Evolutionary conservation across 192 early-diverging fungal species (phyloP).

Genomic region (Borealophlyctis nickersoniae): DNA sequence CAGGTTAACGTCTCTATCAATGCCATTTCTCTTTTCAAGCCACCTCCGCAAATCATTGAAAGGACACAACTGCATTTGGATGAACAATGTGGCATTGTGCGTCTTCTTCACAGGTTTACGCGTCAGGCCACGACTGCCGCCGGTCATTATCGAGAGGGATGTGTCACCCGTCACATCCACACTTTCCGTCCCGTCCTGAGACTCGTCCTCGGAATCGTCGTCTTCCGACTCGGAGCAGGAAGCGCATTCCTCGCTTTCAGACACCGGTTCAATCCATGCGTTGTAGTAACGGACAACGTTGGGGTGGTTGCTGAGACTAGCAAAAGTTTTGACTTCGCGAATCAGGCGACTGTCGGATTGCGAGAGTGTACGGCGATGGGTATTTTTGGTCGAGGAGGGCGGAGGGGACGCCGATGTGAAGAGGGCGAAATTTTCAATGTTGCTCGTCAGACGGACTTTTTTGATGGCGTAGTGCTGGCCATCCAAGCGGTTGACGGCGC

Average conservation of each 20-base stretch:
- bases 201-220: no score
- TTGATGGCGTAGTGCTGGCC: slow-evolving; percentile 53
- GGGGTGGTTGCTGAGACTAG: slow-evolving; percentile 41
- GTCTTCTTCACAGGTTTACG: no score
- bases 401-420: slow-evolving; percentile 12
- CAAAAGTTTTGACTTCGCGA: slow-evolving; percentile 49
- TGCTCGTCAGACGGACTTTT: slow-evolving; percentile 43
- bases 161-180: no score
- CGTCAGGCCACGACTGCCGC: no score
- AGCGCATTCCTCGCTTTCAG: no score
- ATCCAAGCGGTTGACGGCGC: slow-evolving; percentile 38
- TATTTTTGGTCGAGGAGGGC: no score
- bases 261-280: slow-evolving; percentile 42
- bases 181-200: no score
- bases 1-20: slow-evolving; percentile 18
- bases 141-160: no score
- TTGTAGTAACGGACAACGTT: slow-evolving; percentile 49
- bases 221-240: no score
- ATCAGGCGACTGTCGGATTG: slow-evolving; percentile 34
- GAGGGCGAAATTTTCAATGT: slow-evolving; percentile 24
- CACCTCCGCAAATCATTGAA: slow-evolving; percentile 26
- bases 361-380: slow-evolving; percentile 17
- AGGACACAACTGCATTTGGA: slow-evolving; percentile 37
- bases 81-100: slow-evolving; percentile 30
- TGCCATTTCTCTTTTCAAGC: neutral